Evolutionary conservation across 2,329 filamentous ascomycete genomes (phyloP).

Genomic region (Fusarium newnesense): DNA sequence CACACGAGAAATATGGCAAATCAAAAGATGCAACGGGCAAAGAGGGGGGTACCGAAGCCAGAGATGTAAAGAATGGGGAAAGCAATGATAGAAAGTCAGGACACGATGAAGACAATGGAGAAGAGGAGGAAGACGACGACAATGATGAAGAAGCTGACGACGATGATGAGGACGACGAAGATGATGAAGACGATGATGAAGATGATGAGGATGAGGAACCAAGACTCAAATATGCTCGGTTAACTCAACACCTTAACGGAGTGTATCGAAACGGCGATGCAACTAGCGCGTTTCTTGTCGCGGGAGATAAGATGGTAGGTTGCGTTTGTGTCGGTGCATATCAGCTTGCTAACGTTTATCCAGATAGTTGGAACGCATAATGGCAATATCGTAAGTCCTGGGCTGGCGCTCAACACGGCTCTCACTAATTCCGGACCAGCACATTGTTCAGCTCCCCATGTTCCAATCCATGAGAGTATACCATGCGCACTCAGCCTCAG

Average conservation of each 20-base stretch:
- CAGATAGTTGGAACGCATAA: constrained; percentile 95
- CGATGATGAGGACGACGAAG: constrained; percentile 54
- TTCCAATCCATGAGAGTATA: constrained; percentile 87
- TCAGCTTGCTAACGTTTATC: constrained; percentile 36
- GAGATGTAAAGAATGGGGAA: constrained; percentile 16
- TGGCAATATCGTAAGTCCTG: constrained; percentile 85
- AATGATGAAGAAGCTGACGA: constrained; percentile 43
- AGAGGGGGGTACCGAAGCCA: background rate
- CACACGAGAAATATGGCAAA: constrained; percentile 51
- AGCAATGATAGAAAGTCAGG: constrained; percentile 35
- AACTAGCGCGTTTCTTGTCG: constrained; percentile 89
- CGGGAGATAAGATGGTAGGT: constrained; percentile 94
- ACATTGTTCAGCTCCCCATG: constrained; percentile 84
- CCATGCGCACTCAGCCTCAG: constrained; percentile 90
- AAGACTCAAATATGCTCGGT: constrained; percentile 87
- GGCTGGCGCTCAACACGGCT: background rate
- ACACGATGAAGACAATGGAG: constrained; percentile 24
- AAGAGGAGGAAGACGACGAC: constrained; percentile 31
- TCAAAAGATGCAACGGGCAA: constrained; percentile 45
- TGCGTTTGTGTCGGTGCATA: background rate
- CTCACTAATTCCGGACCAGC: constrained; percentile 61
- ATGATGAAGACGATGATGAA: constrained; percentile 65
- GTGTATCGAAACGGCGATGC: constrained; percentile 96
- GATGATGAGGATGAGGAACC: constrained; percentile 87
- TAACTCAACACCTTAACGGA: constrained; percentile 81